A percentile compares a stretch with the other conserved stretches of the same genome.
Evolutionary conservation across 768 basidiomycete genomes (phyloP).

Genomic region (Phlegmacium glaucopus): DNA sequence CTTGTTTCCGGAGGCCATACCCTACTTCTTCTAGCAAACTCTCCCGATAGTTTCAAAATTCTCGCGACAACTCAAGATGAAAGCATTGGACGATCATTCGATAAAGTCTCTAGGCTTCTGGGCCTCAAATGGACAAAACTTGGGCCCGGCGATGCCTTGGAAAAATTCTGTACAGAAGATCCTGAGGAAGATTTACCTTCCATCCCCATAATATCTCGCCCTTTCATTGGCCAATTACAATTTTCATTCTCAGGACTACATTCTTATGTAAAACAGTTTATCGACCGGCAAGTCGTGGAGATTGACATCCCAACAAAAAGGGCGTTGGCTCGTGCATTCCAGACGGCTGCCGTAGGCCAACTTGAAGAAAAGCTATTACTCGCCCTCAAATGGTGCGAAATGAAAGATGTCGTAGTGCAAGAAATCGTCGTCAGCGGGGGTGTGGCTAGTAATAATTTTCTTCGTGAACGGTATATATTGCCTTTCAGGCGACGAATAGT

Average conservation of each 20-base stretch:
- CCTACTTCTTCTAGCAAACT: slow-evolving; percentile 71
- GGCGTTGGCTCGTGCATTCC: slow-evolving; percentile 69
- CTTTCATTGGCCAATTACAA: slow-evolving; percentile 49
- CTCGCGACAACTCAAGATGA: slow-evolving; percentile 75
- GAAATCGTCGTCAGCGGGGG: slow-evolving; percentile 87
- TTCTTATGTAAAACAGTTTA: slow-evolving; percentile 59
- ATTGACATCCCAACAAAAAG: slow-evolving; percentile 36
- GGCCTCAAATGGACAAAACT: slow-evolving; percentile 56
- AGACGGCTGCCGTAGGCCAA: slow-evolving; percentile 66
- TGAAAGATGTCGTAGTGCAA: slow-evolving; percentile 39
- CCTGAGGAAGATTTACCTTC: slow-evolving; percentile 23
- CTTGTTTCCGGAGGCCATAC: slow-evolving; percentile 96
- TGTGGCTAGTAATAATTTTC: slow-evolving; percentile 80
- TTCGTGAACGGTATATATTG: slow-evolving; percentile 57
- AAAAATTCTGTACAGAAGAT: slow-evolving; percentile 54
- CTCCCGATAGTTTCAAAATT: slow-evolving; percentile 55
- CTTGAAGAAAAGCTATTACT: slow-evolving; percentile 71
- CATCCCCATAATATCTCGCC: slow-evolving; percentile 40
- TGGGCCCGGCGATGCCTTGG: slow-evolving; percentile 81
- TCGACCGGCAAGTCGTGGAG: slow-evolving; percentile 39
- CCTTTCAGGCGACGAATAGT: not conserved
- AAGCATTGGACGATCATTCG: slow-evolving; percentile 76
- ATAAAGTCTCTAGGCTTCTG: slow-evolving; percentile 77
- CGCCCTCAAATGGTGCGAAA: slow-evolving; percentile 42
- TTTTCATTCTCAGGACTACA: slow-evolving; percentile 86